Evolutionary conservation across 176 grass and related monocot genomes (phyloP).

Genomic region (Alopecurus myosuroides): DNA sequence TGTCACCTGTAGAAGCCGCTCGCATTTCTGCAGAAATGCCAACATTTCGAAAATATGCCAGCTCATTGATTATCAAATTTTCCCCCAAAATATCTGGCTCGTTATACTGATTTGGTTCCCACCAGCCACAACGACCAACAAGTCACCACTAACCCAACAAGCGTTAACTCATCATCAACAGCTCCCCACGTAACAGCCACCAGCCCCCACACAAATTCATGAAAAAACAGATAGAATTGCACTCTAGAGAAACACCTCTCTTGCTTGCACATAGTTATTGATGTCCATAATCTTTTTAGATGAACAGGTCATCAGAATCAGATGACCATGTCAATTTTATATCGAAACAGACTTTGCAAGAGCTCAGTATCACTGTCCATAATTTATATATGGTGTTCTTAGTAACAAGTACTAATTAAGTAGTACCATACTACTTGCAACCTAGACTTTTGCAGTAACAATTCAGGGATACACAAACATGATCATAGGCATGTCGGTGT

Average conservation of each 20-base stretch:
- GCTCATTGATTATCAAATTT: not conserved
- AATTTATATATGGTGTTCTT: not conserved
- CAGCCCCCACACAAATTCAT: not conserved
- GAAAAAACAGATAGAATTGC: not conserved
- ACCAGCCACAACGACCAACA: not conserved
- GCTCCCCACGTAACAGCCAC: not conserved
- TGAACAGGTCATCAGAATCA: not conserved
- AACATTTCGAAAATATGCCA: not conserved
- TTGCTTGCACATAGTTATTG: not conserved
- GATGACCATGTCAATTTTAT: not conserved
- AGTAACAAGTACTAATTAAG: not conserved
- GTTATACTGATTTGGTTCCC: not conserved
- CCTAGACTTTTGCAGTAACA: not conserved
- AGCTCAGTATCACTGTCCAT: not conserved
- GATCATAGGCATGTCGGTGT: not conserved
- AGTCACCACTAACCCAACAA: not conserved
- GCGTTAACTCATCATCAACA: not conserved
- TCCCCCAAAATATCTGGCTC: not conserved
- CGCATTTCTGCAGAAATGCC: not conserved
- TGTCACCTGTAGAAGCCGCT: not conserved
- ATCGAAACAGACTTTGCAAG: not conserved
- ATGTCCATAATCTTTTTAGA: not conserved
- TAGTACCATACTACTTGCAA: not conserved
- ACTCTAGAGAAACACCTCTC: not conserved
- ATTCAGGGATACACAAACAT: not conserved